Evolutionary conservation across 2,329 filamentous ascomycete species (phyloP).

Genomic region (Aspergillus jensenii): DNA sequence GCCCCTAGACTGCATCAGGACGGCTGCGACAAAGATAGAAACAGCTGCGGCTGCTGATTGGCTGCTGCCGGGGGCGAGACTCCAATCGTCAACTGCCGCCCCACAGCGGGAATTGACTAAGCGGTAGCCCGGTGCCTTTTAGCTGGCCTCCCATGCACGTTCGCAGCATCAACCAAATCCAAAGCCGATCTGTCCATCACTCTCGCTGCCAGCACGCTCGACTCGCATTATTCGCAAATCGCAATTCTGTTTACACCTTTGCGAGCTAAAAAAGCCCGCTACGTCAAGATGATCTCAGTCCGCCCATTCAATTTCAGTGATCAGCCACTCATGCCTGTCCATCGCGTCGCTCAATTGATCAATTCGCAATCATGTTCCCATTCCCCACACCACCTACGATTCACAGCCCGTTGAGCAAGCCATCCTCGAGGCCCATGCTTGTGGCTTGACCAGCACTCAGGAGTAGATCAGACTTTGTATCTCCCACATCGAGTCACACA

Average conservation of each 20-base stretch:
- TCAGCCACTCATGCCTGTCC: slow-evolving; percentile 1
- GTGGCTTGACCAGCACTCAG: neutral
- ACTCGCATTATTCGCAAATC: no score
- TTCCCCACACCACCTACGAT: slow-evolving; percentile 2
- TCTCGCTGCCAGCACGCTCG: no score
- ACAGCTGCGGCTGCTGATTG: neutral
- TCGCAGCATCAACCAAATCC: neutral
- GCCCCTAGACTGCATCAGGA: neutral
- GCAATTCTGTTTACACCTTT: neutral
- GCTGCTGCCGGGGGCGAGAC: neutral
- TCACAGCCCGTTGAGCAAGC: neutral
- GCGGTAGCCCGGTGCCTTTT: no score
- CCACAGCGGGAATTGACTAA: neutral
- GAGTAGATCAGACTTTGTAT: no score
- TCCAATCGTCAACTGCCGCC: neutral
- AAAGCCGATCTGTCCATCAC: neutral
- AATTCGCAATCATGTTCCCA: neutral
- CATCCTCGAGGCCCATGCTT: neutral
- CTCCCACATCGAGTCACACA: neutral
- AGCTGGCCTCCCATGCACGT: neutral
- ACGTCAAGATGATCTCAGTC: slow-evolving; percentile 7
- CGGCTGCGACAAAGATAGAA: neutral
- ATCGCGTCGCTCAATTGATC: neutral
- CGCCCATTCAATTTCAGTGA: neutral
- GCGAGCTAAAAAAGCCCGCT: neutral